Base-by-base conservation (phyloP, 2,329 filamentous ascomycete genomes). In the Penicillium sp. region DNA sequence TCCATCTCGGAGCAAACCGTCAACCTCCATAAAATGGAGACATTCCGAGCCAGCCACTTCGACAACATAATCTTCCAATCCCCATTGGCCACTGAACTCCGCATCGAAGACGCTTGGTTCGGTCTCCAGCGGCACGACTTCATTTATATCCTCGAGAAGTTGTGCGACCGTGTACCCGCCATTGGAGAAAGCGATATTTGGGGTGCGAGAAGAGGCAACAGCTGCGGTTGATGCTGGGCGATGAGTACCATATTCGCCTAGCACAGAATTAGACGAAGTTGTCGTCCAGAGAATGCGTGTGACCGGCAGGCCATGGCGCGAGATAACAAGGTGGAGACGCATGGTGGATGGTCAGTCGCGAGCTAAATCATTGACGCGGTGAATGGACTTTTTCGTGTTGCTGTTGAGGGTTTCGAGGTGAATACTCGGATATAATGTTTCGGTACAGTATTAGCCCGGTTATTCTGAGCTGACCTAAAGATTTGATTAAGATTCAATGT, bases 61-160 rank as follows among this genome's bases (percentile, higher is more conserved):
- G 30, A 96, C 90, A 9, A 84, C 84, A 72, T 97, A 97, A 70
- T 97, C 90, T 67, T 97, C 92, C 4, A 96, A 76, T 0, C 90
- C 91, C 90, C 91, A 96, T 57, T 91, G 70, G 9, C 75, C 74
- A 45, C 72, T 73, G 38, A 59, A 65, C 36, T 72, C 69, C 9
- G 67, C 60, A 41, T 69, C 68, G 37, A 69, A 67, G 26, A 65
- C 54, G 19, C 56, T 67, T 3, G 68, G 65, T 38, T 81, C 81
- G 54, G 87, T 86, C 75, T 96, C 91, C 0, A 97, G 83, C 0
- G 92, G 91, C 2, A 97, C 78, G 16, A 89, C 81, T 41, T 89
- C 84, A 73, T 95, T 92, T 62, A 97, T 80, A 58, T 90, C 83
- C 60, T 89, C 85, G 36, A 97, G 79, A 2, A 97, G 82, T 62